Conservation (phyloP, 257 asterid species). For the Solanum chiquidenum region DNA sequence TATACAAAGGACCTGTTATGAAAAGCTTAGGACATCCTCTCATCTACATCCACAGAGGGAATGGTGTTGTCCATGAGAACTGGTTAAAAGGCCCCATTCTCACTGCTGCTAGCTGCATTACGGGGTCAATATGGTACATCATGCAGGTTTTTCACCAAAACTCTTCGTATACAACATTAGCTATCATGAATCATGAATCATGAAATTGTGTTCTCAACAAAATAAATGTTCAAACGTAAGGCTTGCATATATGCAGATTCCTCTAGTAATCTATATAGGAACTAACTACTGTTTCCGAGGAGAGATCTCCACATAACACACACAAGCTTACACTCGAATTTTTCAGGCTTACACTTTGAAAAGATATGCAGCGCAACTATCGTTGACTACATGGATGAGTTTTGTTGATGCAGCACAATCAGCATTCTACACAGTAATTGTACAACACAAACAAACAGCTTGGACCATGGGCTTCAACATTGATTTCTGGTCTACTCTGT, state of each 20-base stretch:
- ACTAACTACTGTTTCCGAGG: background rate
- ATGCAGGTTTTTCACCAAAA: slow-evolving; percentile 46
- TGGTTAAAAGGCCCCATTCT: slow-evolving; percentile 61
- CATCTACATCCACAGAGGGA: slow-evolving; percentile 26
- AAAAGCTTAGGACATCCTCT: slow-evolving; percentile 29
- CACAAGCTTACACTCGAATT: background rate
- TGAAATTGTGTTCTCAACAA: background rate
- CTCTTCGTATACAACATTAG: background rate
- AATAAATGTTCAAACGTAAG: background rate
- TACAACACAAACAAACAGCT: slow-evolving; percentile 37
- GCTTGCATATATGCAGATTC: background rate
- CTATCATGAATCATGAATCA: background rate
- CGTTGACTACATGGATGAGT: slow-evolving; percentile 65
- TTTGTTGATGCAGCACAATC: slow-evolving; percentile 79
- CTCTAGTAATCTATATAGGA: background rate
- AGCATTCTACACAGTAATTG: slow-evolving; percentile 48
- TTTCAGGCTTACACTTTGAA: slow-evolving; percentile 52
- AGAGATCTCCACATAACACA: background rate
- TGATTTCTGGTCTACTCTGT: slow-evolving; percentile 64
- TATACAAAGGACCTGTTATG: slow-evolving; percentile 53
- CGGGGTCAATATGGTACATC: slow-evolving; percentile 59
- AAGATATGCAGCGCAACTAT: slow-evolving; percentile 72
- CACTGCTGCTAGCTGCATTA: slow-evolving; percentile 53
- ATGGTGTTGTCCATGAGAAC: slow-evolving; percentile 21
- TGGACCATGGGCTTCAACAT: slow-evolving; percentile 65